These are phyloP conservation scores for Saraca asoca DNA, from an alignment of 331 rosid species.

Conservation along the genomic window DNA sequence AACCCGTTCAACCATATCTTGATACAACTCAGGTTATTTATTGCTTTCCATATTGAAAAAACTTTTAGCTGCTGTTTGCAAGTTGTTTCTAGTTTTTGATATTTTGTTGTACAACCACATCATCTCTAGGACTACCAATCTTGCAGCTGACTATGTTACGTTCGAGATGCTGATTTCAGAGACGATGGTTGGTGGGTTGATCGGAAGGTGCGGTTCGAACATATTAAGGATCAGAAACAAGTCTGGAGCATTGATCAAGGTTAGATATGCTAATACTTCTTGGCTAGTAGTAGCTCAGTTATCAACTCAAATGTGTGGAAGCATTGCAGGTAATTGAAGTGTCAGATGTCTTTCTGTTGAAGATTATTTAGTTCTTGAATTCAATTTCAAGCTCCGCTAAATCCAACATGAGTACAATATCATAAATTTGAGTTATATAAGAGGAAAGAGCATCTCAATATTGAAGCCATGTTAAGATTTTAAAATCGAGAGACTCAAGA, in stretches of 20 bases:
- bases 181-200: constrained; percentile 91
- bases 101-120: constrained; percentile 83
- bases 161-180: constrained; percentile 96
- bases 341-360: background rate
- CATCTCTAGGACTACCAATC: constrained; percentile 99
- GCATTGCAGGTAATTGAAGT: background rate
- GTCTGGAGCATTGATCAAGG: constrained; percentile 89
- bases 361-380: constrained; percentile 7
- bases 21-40: constrained; percentile 93
- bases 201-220: constrained; percentile 84
- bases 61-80: constrained; percentile 47
- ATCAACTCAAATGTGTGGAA: background rate
- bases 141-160: constrained; percentile 99
- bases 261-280: constrained; percentile 23
- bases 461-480: too few species aligned
- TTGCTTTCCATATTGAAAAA: constrained; percentile 49
- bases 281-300: background rate
- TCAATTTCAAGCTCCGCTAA: constrained; percentile 24
- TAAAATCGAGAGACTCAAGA: background rate
- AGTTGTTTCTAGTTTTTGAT: constrained; percentile 67
- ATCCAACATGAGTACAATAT: background rate
- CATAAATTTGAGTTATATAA: background rate
- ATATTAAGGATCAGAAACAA: constrained; percentile 89
- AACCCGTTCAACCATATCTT: constrained; percentile 64
- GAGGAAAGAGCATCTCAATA: background rate